Base-by-base conservation (phyloP, 2,329 filamentous ascomycete species). In the Trichoderma atroviride region DNA sequence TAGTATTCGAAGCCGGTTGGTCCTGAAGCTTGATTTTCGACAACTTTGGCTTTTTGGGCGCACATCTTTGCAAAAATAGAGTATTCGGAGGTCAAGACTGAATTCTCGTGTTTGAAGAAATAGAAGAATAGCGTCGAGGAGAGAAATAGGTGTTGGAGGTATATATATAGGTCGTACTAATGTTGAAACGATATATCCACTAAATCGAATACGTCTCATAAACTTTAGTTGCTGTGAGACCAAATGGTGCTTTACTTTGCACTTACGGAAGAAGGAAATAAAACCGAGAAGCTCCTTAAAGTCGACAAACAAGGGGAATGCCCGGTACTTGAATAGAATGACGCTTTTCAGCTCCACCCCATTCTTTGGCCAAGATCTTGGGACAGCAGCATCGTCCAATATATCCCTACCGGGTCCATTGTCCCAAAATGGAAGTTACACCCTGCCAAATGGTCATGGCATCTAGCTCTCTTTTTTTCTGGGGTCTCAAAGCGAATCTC, bases 381-480 rank as follows among this genome's bases (percentile, higher is more conserved):
- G 22, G 58, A 61, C 3, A 47, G 58, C 58, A 43, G 16, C 43
- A 10, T 40, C 24, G 19, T 50, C 58, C 40, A 62, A 62, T n/a
- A 37, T 62, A 52, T 62, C n/a, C 19, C 14, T 11, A 27, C 31
- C 59, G 43, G 59, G n/a, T 24, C 43, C 27, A 22, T 47, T 47
- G 40, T 62, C 59, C 43, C 2, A 62, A 62, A 62, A 9, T 11
- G 59, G 59, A 52, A 62, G 59, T 62, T 62, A 62, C 52, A 33
- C 29, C 52, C 52, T 55, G 19, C 52, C 52, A 55, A 29, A 55
- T 55, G 27, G 24, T 52, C 35, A 52, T 37, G 50, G 13, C 43
- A 19, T 22, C 52, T 62, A 52, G 59, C 29, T 29, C 22, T 22
- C 11, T 19, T 52, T 33, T 52, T 52, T 62, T 27, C 43, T 33